Base-by-base conservation (phyloP, 176 grass and related monocot species). In the Carex kokanica region DNA sequence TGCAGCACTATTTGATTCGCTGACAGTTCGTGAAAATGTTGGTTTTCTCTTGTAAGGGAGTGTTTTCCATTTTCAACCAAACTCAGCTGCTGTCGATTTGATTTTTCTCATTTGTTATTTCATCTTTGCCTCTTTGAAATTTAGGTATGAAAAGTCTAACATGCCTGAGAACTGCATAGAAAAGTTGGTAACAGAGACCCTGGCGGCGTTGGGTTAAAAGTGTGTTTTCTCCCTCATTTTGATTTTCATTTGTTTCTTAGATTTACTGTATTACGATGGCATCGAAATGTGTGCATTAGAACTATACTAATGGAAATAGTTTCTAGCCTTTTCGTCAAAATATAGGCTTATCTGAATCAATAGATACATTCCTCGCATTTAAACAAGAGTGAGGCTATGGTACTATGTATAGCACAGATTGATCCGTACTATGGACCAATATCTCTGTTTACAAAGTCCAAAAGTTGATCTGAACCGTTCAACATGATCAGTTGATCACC, bases 1-100 rank as follows among this genome's bases (percentile, higher is more conserved):
- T 57, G 93, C 93, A 15, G 96, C 96, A 10, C 88, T 98, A 79
- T 98, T 95, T 90, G 91, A 98, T 89, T 98, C 96, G 80, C 86
- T 98, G 47, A 93, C 91, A 71, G 96, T 98, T 66, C 89, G 91
- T 40, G 93, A 95, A 89, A 98, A 98, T 90, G 93, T 98, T 89
- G 96, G 96, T 83, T 98, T 98, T 73, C 88, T 91, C 84, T 81
- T 98, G 96, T 95, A 95, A 98, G 92, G 62, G 83, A 67, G 62
- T 75, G 38, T 61, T 18, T 60, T 83, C 12, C 55, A 80, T 85
- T 90, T 58, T 84, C 10, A 70, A 72, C 2, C 59, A 85, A 78
- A 56, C 87, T 49, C 13, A 85, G 71, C 5, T 31, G 13, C 52
- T 78, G 12, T 29, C 61, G 16, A 47, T 78, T 78, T 34, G 57